Evolutionary conservation across 2,329 filamentous ascomycete species (phyloP), one percentile per base, ranked within the genome.

Genomic region (Verruconis gallopava): DNA sequence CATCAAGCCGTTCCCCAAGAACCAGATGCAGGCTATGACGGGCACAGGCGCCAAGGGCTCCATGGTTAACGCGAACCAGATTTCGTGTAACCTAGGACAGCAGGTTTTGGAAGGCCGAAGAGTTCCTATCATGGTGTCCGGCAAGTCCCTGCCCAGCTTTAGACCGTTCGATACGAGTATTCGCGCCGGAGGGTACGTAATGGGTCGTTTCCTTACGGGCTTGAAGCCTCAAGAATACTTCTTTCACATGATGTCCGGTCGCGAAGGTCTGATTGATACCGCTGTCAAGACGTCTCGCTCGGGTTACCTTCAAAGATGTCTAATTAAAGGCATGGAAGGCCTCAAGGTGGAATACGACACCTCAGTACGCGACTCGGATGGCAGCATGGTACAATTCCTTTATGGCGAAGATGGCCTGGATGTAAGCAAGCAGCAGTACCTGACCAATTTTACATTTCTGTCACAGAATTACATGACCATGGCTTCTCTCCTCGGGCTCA

Each of bases 21-120:
- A 98, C 56, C 89, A 96, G 63, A 98, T 98, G 89, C 91, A 98
- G 68, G 78, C 84, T 49, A 98, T 98, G 91, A 98, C 91, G 17
- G 82, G 81, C 12, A 95, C 91, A 44, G 91, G 91, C 60, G 91
- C 91, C 40, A 98, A 98, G 66, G 91, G 91, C 57, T 82, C 77
- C 42, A 69, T 75, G 53, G 91, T 98, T 62, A 98, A 98, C 58
- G 91, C 91, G 39, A 95, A 93, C 54, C 76, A 95, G 46, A 98
- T 98, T 60, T 96, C 89, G 19, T 96, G 89, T 62, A 95, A 98
- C 56, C 73, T 98, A 32, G 91, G 91, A 40, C 91, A 98, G 57
- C 91, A 98, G 58, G 85, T 94, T 65, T 64, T 98, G 53, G 91
- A 98, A 71, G 88, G 91, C 56, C 78, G 89, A 44, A 77, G 91